Percentiles rank a stretch among this genome's conserved stretches.
These are phyloP conservation scores for Ogataea pignaliae DNA, from an alignment of 805 yeast genomes.

Conservation along the genomic window DNA sequence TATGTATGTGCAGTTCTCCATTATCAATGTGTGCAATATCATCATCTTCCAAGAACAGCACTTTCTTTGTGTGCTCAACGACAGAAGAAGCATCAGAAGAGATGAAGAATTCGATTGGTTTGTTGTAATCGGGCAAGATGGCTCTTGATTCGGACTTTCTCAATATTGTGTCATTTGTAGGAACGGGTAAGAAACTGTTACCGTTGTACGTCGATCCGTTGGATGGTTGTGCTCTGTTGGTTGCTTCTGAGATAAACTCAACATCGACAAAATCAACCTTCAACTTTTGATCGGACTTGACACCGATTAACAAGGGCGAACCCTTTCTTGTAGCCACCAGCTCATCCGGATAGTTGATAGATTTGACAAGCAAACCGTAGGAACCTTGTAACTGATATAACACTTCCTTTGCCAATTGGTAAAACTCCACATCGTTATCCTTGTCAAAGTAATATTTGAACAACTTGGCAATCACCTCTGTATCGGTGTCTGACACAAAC, in stretches of 20 bases:
- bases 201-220: conserved; percentile 10
- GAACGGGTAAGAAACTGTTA: conserved; percentile 13
- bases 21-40: conserved; percentile 98
- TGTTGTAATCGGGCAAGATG: conserved; percentile 87
- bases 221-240: conserved; percentile 28
- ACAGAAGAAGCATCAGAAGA: conserved; percentile 98
- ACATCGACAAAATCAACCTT: conserved; percentile 98
- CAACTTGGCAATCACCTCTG: conserved; percentile 95
- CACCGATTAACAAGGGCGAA: conserved; percentile 95
- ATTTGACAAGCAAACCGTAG: conserved; percentile 90
- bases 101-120: conserved; percentile 89
- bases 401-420: conserved; percentile 88
- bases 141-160: conserved; percentile 74
- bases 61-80: conserved; percentile 94
- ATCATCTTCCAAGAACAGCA: conserved; percentile 92
- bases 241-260: conserved; percentile 75
- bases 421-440: conserved; percentile 79
- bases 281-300: conserved; percentile 89
- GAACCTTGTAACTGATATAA: conserved; percentile 94
- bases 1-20: conserved; percentile 97
- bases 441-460: conserved; percentile 84
- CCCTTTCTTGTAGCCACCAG: conserved; percentile 97
- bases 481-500: conserved; percentile 92
- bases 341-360: conserved; percentile 91
- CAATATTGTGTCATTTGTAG: conserved; percentile 18